phyloP scores from a whole-genome alignment of 140 eudicot species.

The Cichorium intybus region DNA sequence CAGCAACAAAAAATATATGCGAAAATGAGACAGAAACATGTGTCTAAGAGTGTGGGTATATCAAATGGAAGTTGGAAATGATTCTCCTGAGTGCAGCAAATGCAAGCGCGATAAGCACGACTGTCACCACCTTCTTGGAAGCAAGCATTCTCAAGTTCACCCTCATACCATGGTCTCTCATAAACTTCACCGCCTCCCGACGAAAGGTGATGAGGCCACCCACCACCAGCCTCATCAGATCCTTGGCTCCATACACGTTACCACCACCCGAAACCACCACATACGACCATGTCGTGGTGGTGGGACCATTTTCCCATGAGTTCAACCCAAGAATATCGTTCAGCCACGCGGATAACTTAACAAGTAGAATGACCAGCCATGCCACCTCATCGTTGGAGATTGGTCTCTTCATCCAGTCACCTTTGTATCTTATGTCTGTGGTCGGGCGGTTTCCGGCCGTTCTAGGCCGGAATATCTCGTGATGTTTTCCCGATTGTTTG shows the following conservation, averaged over 20 bases:
- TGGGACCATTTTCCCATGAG: constrained; percentile 25
- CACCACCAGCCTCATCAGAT: constrained; percentile 43
- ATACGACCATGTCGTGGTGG: constrained; percentile 39
- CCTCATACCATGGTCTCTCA: constrained; percentile 72
- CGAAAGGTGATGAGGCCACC: constrained; percentile 39
- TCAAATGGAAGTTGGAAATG: constrained; percentile 18
- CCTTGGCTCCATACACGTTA: constrained; percentile 43
- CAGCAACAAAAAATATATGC: too few relatives aligned
- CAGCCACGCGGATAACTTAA: constrained; percentile 57
- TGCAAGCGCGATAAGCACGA: constrained; percentile 40
- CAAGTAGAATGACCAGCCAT: constrained; percentile 77
- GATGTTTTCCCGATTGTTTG: constrained; percentile 36
- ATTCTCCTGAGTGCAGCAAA: constrained; percentile 50
- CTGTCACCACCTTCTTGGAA: constrained; percentile 60
- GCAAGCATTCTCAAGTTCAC: constrained; percentile 83
- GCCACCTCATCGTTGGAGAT: constrained; percentile 80
- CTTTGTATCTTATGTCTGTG: constrained; percentile 56
- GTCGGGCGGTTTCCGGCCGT: constrained; percentile 42
- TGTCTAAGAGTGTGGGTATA: background rate
- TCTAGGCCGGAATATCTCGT: constrained; percentile 74
- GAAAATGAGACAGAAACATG: too few relatives aligned
- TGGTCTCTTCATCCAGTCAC: constrained; percentile 94
- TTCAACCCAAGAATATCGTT: constrained; percentile 63
- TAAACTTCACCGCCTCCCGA: constrained; percentile 35
- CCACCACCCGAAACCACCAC: constrained; percentile 48